A percentile compares a stretch with the other conserved stretches of the same genome.
These are phyloP conservation scores for Leucosporidium creatinivorum DNA, from an alignment of 768 basidiomycete species.

Conservation along the genomic window DNA sequence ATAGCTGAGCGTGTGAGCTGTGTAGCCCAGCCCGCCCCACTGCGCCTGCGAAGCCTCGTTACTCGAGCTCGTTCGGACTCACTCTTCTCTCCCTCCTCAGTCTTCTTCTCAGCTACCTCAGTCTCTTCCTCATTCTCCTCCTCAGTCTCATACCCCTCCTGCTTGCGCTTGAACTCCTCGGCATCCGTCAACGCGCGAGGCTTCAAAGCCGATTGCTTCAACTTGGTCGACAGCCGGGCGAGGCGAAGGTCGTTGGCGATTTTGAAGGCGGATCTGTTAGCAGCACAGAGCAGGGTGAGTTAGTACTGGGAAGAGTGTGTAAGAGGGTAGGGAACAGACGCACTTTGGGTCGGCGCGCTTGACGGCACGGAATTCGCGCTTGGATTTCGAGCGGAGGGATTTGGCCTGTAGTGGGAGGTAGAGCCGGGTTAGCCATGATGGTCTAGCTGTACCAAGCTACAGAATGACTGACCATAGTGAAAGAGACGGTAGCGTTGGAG, in stretches of 20 bases:
- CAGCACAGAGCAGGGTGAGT: too few relatives aligned
- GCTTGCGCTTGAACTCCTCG: conserved; percentile 27
- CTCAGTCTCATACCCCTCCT: conserved; percentile 30
- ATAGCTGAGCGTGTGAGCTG: too few relatives aligned
- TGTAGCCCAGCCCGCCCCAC: too few relatives aligned
- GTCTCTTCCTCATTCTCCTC: conserved; percentile 25
- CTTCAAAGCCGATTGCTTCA: conserved; percentile 19
- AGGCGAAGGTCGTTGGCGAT: conserved; percentile 26
- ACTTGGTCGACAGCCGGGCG: conserved; percentile 4
- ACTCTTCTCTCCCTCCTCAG: neutral
- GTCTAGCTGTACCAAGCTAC: neutral
- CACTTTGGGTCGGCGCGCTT: conserved; percentile 30
- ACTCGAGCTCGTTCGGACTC: too few relatives aligned
- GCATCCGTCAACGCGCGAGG: conserved; percentile 28
- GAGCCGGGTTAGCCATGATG: neutral
- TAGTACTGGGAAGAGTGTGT: neutral
- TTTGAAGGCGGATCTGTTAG: conserved; percentile 26
- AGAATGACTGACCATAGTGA: too few relatives aligned
- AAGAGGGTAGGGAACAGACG: neutral
- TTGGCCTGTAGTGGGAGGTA: conserved; percentile 16
- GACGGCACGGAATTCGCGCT: conserved; percentile 13
- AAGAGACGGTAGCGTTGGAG: neutral
- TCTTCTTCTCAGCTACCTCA: conserved; percentile 3
- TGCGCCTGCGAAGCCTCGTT: too few relatives aligned
- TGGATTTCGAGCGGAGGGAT: conserved; percentile 20